Evolutionary conservation across 495 filamentous ascomycete species (phyloP), one percentile per base, ranked within the genome.

Genomic region (Beverwykella pulmonaria): DNA sequence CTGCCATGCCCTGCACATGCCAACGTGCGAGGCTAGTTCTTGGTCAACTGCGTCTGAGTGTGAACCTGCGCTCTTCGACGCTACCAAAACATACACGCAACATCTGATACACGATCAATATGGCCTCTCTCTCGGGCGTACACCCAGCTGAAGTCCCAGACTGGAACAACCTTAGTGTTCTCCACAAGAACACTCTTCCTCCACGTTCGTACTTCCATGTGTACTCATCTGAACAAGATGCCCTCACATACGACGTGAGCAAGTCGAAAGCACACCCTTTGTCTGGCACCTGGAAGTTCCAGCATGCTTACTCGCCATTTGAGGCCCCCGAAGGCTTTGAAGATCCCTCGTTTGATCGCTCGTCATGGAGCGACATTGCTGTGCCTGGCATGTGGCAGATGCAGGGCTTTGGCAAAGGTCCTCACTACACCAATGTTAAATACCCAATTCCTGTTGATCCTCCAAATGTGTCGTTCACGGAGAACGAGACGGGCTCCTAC

Each of bases 371-470:
- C 15, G 71, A 77, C 39, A 82, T 89, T 59, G 63, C 79, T 34
- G 88, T 90, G 10, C 88, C 87, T 0, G 84, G 86, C 12, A 87
- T 88, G 81, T 90, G 88, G 88, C 88, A 90, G 68, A 75, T 87
- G 17, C 86, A 90, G 67, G 86, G 86, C 34, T 83, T 85, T 61
- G 86, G 86, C 7, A 81, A 79, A 26, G 63, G 63, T 12, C 85
- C 86, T 2, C 84, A 88, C 41, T 88, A 88, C 67, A 87, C 84
- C 7, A 91, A 90, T 63, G 73, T 85, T 57, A 79, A 82, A 56
- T 89, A 80, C 65, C 88, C 85, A 1, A 87, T 87, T 53, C 85
- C 86, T 1, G 79, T 83, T 12, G 77, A 82, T 56, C 87, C 87
- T 6, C 87, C 86, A 1, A 75, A 77, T 63, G 80, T 85, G 1